A percentile compares a stretch with the other conserved stretches of the same genome.
These are phyloP conservation scores for Orbilia blumenaviensis DNA, from an alignment of 2,329 filamentous ascomycete genomes.

Conservation along the genomic window DNA sequence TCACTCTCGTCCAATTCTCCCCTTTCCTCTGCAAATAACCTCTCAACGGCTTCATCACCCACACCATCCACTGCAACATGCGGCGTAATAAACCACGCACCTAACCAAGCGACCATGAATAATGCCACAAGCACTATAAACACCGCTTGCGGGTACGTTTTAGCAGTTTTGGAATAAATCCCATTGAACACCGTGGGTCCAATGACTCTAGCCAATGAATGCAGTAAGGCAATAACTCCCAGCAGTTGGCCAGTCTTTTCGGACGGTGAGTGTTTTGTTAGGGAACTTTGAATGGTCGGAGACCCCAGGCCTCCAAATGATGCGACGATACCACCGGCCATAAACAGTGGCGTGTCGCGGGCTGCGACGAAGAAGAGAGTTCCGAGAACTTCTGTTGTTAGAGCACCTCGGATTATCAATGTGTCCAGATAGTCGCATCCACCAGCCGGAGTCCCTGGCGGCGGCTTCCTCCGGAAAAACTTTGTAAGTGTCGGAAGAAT, in stretches of 20 bases:
- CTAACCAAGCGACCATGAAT: constrained; percentile 73
- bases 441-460: constrained; percentile 60
- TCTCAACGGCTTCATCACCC: constrained; percentile 1
- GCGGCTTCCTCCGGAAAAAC: constrained; percentile 68
- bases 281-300: constrained; percentile 80
- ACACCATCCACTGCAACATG: constrained; percentile 53
- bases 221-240: constrained; percentile 84
- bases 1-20: constrained; percentile 28
- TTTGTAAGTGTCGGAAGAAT: constrained; percentile 81
- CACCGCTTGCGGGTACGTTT: constrained; percentile 78
- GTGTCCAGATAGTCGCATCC: constrained; percentile 39
- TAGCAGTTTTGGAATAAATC: constrained; percentile 83
- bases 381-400: constrained; percentile 79
- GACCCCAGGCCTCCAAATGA: constrained; percentile 84
- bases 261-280: constrained; percentile 89
- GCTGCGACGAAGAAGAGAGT: constrained; percentile 78
- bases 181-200: constrained; percentile 73
- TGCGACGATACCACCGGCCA: constrained; percentile 74
- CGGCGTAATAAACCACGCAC: constrained; percentile 76
- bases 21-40: constrained; percentile 24
- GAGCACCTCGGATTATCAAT: constrained; percentile 67
- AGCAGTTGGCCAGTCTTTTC: constrained; percentile 86
- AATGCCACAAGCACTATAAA: constrained; percentile 77
- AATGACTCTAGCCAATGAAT: constrained; percentile 71
- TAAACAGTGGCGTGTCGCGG: constrained; percentile 62